Evolutionary conservation across 2,329 filamentous ascomycete genomes (phyloP), one percentile per base, ranked within the genome.

Genomic region (Phyllachora maydis): DNA sequence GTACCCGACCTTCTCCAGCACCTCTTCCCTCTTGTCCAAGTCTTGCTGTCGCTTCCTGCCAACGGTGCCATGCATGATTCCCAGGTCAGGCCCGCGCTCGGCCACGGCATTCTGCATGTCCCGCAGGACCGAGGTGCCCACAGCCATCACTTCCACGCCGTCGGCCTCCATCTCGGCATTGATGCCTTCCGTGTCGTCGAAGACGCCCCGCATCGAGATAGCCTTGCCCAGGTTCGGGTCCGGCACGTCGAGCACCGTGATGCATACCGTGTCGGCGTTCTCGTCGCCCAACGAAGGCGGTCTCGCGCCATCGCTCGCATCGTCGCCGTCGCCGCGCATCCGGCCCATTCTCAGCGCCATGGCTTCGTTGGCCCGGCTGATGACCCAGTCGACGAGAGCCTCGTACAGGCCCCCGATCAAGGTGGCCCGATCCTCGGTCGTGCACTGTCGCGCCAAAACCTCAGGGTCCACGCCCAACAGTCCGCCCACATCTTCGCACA

Each of bases 101-200:
- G 67, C 51, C 4, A 93, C 65, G 2, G 83, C 81, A 27, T 71
- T 70, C 38, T 77, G 68, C 75, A 92, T 90, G 42, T 93, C 83
- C 18, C 76, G 71, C 9, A 85, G 44, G 7, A 95, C 74, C 0
- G 85, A 90, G 28, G 72, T 74, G n/a, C 77, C 76, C 2, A 69
- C 69, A 0, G 72, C 37, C 1, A 62, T 50, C 3, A 90, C 62
- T n/a, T 77, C 64, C 1, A 98, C 65, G 7, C 88, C 88, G 35
- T 98, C 88, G 31, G 85, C 74, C 39, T 85, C 91, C 83, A 98
- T 95, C 52, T 98, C 88, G 0, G 75, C 64, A 36, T 95, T 95
- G 50, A 98, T 93, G 24, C 88, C 88, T 11, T 73, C 56, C n/a
- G 59, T 66, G 37, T 95, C 88, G 35, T 98, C 85, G 37, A 98